Conservation (phyloP, 176 grass and related monocot genomes). For the Ananas comosus region DNA sequence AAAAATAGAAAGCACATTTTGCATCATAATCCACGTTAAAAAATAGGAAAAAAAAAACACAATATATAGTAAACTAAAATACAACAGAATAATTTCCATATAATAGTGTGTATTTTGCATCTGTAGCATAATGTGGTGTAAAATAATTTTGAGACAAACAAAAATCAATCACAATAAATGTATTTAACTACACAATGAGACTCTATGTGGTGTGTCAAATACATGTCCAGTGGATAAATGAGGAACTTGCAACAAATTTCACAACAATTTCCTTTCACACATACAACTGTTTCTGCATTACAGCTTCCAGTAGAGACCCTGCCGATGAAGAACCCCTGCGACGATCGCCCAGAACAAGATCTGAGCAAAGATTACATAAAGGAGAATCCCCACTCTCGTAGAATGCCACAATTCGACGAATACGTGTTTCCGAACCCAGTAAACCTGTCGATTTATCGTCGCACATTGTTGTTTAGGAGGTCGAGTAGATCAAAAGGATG, state of each 20-base stretch:
- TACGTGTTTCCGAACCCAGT: conserved; percentile 86
- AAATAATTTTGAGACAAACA: background rate
- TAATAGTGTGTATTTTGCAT: background rate
- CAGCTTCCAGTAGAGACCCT: conserved; percentile 79
- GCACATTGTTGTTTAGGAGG: background rate
- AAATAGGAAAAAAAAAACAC: too few species aligned
- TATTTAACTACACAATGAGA: background rate
- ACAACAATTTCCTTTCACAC: background rate
- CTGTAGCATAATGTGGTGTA: background rate
- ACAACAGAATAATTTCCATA: too few species aligned
- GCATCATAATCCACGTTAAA: too few species aligned
- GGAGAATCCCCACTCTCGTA: conserved; percentile 55
- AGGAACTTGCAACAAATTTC: too few species aligned
- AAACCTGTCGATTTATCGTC: conserved; percentile 37
- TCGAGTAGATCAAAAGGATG: background rate
- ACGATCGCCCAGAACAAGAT: conserved; percentile 80
- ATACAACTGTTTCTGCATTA: conserved; percentile 15
- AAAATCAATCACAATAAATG: background rate
- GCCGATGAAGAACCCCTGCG: conserved; percentile 54
- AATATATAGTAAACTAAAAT: too few species aligned
- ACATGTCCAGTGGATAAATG: background rate
- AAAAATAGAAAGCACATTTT: too few species aligned
- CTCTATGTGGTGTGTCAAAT: background rate
- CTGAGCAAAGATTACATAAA: conserved; percentile 77
- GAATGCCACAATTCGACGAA: conserved; percentile 80